Conservation (phyloP, 768 basidiomycete genomes). For the Mycena rebaudengoi region DNA sequence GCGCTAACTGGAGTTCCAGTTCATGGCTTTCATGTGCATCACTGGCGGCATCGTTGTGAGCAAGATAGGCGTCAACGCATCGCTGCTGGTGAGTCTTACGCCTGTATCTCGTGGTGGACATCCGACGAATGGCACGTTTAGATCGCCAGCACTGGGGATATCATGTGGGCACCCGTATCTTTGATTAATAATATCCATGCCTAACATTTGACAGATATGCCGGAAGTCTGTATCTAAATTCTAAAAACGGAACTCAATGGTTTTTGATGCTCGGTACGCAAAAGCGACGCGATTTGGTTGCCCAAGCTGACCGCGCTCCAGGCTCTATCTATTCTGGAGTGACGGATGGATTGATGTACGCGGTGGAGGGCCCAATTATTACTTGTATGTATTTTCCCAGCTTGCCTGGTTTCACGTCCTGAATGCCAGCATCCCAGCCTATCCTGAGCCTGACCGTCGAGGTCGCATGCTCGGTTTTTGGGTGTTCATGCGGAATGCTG, state of each 20-base stretch:
- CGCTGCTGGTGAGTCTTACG: constrained; percentile 30
- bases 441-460: constrained; percentile 42
- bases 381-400: constrained; percentile 29
- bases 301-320: too few relatives aligned
- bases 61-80: constrained; percentile 40
- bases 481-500: constrained; percentile 44
- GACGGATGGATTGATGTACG: constrained; percentile 43
- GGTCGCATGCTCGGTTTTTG: constrained; percentile 44
- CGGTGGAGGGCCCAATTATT: constrained; percentile 43
- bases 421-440: constrained; percentile 26
- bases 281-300: too few relatives aligned
- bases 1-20: too few relatives aligned
- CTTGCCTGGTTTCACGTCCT: not conserved
- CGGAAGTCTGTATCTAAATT: constrained; percentile 43
- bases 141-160: constrained; percentile 42
- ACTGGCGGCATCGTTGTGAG: constrained; percentile 42
- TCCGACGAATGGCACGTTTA: constrained; percentile 1
- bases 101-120: not conserved
- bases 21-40: constrained; percentile 41
- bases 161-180: constrained; percentile 30
- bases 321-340: constrained; percentile 41
- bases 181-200: not conserved
- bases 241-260: constrained; percentile 45
- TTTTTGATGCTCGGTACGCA: constrained; percentile 41
- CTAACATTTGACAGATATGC: too few relatives aligned